These are phyloP conservation scores for Penicillium hordei DNA, from an alignment of 2,329 filamentous ascomycete genomes.

Conservation along the genomic window DNA sequence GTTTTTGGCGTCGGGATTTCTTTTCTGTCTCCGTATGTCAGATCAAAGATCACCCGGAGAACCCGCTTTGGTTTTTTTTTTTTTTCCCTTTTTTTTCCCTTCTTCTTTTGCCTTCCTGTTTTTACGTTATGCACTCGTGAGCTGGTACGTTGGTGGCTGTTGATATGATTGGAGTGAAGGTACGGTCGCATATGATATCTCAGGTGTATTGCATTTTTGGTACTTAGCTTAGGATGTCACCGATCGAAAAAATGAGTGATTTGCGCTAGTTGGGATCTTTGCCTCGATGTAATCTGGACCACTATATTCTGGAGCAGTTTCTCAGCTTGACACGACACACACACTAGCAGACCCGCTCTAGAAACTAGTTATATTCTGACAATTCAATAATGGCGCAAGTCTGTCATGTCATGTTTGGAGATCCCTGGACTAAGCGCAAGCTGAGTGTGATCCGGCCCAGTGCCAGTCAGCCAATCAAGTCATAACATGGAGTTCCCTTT, in stretches of 20 bases:
- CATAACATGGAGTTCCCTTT: constrained; percentile 2
- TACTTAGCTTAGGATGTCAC: background rate
- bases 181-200: constrained; percentile 37
- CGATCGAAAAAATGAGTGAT: background rate
- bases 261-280: background rate
- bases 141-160: background rate
- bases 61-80: background rate
- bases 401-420: constrained; percentile 5
- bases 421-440: constrained; percentile 14
- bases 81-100: background rate
- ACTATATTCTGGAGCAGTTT: background rate
- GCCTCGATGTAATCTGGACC: background rate
- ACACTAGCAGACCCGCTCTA: constrained; percentile 5
- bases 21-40: background rate
- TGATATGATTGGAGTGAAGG: constrained; percentile 16
- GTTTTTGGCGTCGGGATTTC: background rate
- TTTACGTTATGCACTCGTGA: background rate
- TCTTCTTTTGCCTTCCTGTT: background rate
- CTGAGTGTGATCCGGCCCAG: background rate
- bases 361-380: constrained; percentile 11
- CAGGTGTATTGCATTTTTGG: constrained; percentile 12
- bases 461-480: constrained; percentile 7
- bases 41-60: constrained; percentile 6
- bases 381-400: constrained; percentile 12
- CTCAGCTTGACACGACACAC: constrained; percentile 6